Evolutionary conservation across 2,329 filamentous ascomycete species (phyloP), one percentile per base, ranked within the genome.

Genomic region (Cytospora schulzeri): DNA sequence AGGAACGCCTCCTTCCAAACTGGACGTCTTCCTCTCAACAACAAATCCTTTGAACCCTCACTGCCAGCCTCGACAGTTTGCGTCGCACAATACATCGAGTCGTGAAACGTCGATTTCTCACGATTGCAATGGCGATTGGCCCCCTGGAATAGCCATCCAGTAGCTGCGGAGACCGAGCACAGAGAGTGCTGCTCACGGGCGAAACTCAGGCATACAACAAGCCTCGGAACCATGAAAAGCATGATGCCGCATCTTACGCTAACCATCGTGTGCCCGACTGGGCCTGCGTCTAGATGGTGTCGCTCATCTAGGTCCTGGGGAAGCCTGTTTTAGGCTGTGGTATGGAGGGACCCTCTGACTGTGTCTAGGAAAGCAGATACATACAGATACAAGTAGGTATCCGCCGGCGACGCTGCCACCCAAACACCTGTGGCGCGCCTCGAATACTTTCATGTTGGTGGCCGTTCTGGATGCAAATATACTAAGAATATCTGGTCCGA

Each of bases 51-150:
- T 50, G 38, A 61, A 55, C 59, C 55, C 17, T 29, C 5, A 54
- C 55, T 64, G 26, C 57, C 57, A 57, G 22, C 33, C 50, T 67
- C 55, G 62, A 28, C 48, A 50, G 65, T 67, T 67, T 67, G 65
- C 52, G 65, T 67, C 48, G 35, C 56, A 67, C 65, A 54, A 28
- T 41, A 60, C 29, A 19, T 38, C 41, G 41, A 38, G 41, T 38
- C 22, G 65, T 67, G 59, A n/a, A 60, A 67, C 62, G 17, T 52
- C 62, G 58, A 67, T 62, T 62, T 60, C 29, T 57, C 29, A 67
- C 55, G 24, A 62, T 22, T 35, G 28, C 55, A 60, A 31, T 33
- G 22, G 24, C 58, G 54, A 67, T 62, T 65, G 55, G 55, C 41
- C 57, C n/a, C 29, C 26, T 26, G 28, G 41, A 5, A 28, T 28